Conservation (phyloP, 441 rosid species). For the Heliophila coronopifolia region DNA sequence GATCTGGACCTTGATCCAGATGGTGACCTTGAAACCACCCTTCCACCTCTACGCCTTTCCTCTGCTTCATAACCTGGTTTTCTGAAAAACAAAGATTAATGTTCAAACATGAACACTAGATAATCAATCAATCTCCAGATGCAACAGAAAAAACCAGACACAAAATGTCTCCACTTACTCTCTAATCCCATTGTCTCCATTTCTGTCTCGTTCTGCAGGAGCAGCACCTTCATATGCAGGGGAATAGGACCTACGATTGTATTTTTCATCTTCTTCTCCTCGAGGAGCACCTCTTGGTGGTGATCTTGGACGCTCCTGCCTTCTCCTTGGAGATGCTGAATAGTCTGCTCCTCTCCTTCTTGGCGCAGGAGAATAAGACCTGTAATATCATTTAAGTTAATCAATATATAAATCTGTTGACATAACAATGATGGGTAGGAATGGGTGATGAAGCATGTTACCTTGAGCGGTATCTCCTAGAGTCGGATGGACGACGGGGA, state of each 20-base stretch:
- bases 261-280: constrained; percentile 44
- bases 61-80: constrained; percentile 44
- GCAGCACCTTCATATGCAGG: constrained; percentile 44
- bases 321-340: constrained; percentile 70
- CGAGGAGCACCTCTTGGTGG: constrained; percentile 65
- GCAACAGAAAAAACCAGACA: not conserved
- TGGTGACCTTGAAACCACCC: constrained; percentile 61
- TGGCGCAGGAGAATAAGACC: constrained; percentile 81
- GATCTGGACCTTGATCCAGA: constrained; percentile 79
- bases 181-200: constrained; percentile 44
- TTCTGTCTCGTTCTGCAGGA: constrained; percentile 32
- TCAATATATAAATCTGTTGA: not conserved
- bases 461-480: constrained; percentile 90
- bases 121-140: not conserved
- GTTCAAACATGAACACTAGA: not conserved
- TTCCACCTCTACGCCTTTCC: constrained; percentile 40
- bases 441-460: constrained; percentile 14
- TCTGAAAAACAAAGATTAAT: constrained; percentile 30
- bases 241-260: constrained; percentile 53
- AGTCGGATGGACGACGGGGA: constrained; percentile 60
- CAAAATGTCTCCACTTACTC: constrained; percentile 39
- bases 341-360: constrained; percentile 50
- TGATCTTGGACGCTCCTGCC: constrained; percentile 55
- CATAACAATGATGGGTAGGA: not conserved
- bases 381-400: constrained; percentile 21